phyloP scores from a whole-genome alignment of 805 yeast species.

The Wickerhamiella dianesei region DNA sequence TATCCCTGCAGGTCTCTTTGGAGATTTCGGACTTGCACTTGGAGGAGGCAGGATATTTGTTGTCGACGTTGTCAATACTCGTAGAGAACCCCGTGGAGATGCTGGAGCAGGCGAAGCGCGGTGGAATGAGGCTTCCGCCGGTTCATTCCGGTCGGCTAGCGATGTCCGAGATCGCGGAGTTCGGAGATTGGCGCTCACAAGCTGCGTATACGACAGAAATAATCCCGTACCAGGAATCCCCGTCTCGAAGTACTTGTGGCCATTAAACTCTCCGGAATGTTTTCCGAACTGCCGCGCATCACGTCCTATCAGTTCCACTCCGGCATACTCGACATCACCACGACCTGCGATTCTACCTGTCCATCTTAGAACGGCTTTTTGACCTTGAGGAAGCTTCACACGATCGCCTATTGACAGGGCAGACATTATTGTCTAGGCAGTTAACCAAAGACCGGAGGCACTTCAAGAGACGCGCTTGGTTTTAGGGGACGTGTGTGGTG shows the following conservation, averaged over 20 bases:
- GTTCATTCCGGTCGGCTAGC: neutral
- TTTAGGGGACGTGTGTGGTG: neutral
- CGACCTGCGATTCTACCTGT: constrained; percentile 64
- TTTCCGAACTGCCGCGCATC: constrained; percentile 51
- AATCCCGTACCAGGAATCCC: constrained; percentile 54
- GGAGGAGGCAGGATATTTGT: constrained; percentile 1
- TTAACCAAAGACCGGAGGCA: constrained; percentile 1
- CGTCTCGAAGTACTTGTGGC: constrained; percentile 54
- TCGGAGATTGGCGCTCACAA: constrained; percentile 17
- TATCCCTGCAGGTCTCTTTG: neutral
- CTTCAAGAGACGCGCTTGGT: constrained; percentile 1
- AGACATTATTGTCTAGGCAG: constrained; percentile 6
- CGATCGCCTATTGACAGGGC: constrained; percentile 23
- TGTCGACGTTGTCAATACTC: constrained; percentile 17
- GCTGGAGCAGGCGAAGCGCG: neutral
- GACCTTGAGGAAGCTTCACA: constrained; percentile 45
- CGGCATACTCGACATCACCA: constrained; percentile 59
- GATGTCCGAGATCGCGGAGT: constrained; percentile 5
- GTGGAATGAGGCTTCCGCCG: neutral
- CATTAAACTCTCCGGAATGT: constrained; percentile 73
- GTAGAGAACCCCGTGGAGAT: constrained; percentile 1
- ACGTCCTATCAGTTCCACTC: constrained; percentile 62
- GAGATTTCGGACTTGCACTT: neutral
- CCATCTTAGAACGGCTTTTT: constrained; percentile 53
- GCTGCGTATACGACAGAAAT: constrained; percentile 37